Base-by-base conservation (phyloP, 257 asterid genomes). In the Echites panduratus region DNA sequence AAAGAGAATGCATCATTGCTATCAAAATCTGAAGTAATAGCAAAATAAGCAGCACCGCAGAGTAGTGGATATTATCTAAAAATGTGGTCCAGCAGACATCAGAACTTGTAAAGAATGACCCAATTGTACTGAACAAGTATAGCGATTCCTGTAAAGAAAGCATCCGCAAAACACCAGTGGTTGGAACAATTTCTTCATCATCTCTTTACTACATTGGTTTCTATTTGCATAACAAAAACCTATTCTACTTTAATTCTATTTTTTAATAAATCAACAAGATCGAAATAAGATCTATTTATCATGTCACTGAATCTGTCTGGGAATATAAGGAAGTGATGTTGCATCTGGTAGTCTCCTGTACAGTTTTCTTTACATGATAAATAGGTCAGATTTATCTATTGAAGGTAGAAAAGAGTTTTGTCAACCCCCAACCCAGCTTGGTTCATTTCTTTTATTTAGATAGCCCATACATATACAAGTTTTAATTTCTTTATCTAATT, bases 151-250 rank as follows among this genome's bases (percentile, higher is more conserved):
- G 38, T 66, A 20, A 41, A 40, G 38, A 57, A 38, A 29, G 52
- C 52, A 75, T 40, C 78, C 71, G 75, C 52, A 79, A 70, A 89
- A 95, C 95, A 54, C 29, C 26, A 57, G 13, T 2, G 38, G 17
- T 4, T 17, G 9, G 20, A 9, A 57, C 16, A 22, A 24, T 57
- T 10, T 26, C 38, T 12, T 57, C 19, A n/a, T 20, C 65, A 26
- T 58, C 8, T 22, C 41, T 58, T 52, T 52, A n/a, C 9, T 20
- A 2, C 41, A 12, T 12, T 12, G 17, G 17, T 26, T 58, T 58
- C 27, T 26, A 24, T 58, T 58, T 32, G 44, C 43, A 27, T 58
- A 24, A 16, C 41, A 26, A 22, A 56, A 24, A 16, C 5, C 9
- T 27, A 7, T 29, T 61, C 66, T 27, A 13, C 66, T n/a, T n/a